Percentiles rank a stretch among this genome's conserved stretches.
phyloP scores from a whole-genome alignment of 2,329 filamentous ascomycete genomes.

The Elsinoe australis region DNA sequence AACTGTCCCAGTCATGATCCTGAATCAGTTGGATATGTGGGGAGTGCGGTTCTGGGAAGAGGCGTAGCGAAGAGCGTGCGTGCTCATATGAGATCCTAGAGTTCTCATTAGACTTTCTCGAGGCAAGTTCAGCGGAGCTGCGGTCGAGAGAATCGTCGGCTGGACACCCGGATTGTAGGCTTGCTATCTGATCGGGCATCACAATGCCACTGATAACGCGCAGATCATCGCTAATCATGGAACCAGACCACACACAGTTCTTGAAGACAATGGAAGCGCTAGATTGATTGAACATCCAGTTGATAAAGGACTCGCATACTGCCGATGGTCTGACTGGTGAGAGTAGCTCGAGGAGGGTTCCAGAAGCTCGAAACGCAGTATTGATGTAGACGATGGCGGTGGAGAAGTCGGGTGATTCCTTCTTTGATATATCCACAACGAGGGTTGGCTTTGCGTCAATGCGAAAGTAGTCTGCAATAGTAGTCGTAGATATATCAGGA shows the following conservation, averaged over 20 bases:
- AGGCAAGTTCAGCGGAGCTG: no score
- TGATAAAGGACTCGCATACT: conserved; percentile 1
- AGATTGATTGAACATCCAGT: background rate
- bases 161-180: background rate
- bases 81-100: background rate
- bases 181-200: background rate
- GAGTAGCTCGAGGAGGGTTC: background rate
- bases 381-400: background rate
- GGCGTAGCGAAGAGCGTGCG: no score
- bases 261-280: background rate
- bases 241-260: background rate
- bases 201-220: conserved; percentile 3
- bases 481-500: background rate
- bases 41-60: background rate
- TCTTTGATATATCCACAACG: background rate
- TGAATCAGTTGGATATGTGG: background rate
- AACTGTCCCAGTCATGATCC: background rate
- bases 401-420: background rate
- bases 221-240: background rate
- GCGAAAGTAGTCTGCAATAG: background rate
- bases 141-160: no score
- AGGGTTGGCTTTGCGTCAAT: background rate
- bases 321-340: background rate
- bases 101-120: background rate
- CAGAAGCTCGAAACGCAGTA: background rate